Conservation (phyloP, 495 filamentous ascomycete genomes). For the Podospora appendiculata region DNA sequence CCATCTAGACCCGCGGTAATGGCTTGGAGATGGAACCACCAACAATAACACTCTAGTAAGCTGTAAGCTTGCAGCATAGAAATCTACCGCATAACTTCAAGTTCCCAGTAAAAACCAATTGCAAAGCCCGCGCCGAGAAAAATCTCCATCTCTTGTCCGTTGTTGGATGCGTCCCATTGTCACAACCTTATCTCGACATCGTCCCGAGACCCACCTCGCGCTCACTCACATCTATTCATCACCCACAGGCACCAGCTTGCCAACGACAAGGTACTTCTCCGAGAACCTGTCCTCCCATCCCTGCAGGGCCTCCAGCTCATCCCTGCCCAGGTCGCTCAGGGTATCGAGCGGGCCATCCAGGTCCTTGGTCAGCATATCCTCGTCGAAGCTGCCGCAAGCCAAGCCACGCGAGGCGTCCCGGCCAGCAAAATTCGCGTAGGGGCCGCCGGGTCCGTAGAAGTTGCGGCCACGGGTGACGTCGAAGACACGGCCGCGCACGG, state of each 20-base stretch:
- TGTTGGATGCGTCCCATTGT: too few species aligned
- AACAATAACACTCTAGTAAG: too few species aligned
- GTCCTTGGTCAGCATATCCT: constrained; percentile 93
- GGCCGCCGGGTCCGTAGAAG: constrained; percentile 90
- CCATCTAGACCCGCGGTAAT: too few species aligned
- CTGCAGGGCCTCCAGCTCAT: constrained; percentile 74
- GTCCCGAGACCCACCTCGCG: too few species aligned
- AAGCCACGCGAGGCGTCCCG: constrained; percentile 89
- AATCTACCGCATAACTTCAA: too few species aligned
- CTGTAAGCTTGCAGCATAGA: too few species aligned
- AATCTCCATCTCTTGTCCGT: too few species aligned
- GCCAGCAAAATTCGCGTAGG: constrained; percentile 90
- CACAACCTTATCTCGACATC: too few species aligned
- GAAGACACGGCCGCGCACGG: constrained; percentile 78
- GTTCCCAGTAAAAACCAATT: too few species aligned
- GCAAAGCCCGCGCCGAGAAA: too few species aligned
- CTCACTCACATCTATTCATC: constrained; percentile 24
- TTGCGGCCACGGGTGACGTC: constrained; percentile 78
- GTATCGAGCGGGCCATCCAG: constrained; percentile 79
- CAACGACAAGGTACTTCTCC: constrained; percentile 92
- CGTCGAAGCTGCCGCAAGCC: constrained; percentile 88
- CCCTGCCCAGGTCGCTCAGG: constrained; percentile 62
- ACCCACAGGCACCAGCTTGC: constrained; percentile 61
- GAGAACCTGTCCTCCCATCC: constrained; percentile 90
- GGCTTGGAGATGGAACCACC: too few species aligned